Percentiles rank a stretch among this genome's conserved stretches.
phyloP scores from a whole-genome alignment of 83 land plant species.

The Picea mariana region DNA sequence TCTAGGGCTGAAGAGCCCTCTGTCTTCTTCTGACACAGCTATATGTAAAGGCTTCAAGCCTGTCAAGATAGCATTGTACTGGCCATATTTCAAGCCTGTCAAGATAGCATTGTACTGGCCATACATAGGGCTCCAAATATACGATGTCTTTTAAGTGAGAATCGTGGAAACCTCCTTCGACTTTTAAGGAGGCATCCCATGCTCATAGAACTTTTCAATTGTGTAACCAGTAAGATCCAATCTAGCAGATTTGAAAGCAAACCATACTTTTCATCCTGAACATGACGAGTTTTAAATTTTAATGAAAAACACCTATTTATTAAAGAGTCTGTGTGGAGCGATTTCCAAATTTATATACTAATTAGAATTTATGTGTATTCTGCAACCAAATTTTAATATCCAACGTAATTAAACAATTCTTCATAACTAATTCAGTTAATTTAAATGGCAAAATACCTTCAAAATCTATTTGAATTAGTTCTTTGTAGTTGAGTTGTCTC shows the following conservation, averaged over 20 bases:
- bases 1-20: background rate
- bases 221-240: background rate
- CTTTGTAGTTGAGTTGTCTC: too few species aligned
- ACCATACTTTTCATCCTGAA: background rate
- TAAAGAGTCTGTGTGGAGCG: too few species aligned
- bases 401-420: too few species aligned
- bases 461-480: too few species aligned
- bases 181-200: background rate
- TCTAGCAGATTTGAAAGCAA: background rate
- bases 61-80: too few species aligned
- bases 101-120: background rate
- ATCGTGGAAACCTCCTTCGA: background rate
- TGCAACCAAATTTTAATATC: too few species aligned
- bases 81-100: too few species aligned
- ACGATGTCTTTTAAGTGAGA: background rate
- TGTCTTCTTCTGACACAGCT: too few species aligned
- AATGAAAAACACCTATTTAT: background rate
- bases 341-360: too few species aligned
- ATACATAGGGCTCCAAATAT: conserved; percentile 2
- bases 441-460: too few species aligned
- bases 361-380: too few species aligned
- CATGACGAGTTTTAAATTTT: background rate
- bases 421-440: too few species aligned
- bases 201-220: conserved; percentile 5
- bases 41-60: background rate